These are phyloP conservation scores for Glaciozyma antarctica DNA, from an alignment of 768 basidiomycete species.

Conservation along the genomic window DNA sequence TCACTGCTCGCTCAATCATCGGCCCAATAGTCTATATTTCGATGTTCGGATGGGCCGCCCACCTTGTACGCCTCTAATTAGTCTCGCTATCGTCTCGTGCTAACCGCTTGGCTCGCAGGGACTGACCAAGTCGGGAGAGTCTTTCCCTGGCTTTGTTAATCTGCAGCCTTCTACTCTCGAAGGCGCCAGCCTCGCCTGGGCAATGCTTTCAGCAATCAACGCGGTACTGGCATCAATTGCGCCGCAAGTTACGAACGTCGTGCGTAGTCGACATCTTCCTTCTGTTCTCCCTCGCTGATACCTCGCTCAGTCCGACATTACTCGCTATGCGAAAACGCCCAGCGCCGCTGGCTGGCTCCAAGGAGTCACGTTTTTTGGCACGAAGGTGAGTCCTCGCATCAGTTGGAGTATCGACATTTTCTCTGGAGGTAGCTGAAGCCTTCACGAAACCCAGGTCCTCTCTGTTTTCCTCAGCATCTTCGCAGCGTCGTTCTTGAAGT, in stretches of 20 bases:
- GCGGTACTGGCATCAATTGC: background rate
- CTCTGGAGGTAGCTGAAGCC: no score
- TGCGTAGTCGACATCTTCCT: no score
- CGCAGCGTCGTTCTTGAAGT: background rate
- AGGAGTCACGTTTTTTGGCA: background rate
- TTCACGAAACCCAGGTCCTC: background rate
- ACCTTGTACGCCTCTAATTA: background rate
- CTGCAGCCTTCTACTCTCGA: background rate
- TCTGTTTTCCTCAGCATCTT: background rate
- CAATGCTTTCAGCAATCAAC: background rate
- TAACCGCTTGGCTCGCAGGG: background rate
- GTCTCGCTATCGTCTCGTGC: no score
- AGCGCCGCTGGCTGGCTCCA: background rate
- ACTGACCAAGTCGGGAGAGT: background rate
- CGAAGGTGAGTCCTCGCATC: background rate
- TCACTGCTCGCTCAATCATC: background rate
- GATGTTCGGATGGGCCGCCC: background rate
- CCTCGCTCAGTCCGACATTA: background rate
- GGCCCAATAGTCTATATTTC: background rate
- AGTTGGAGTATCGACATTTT: no score
- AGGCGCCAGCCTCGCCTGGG: background rate
- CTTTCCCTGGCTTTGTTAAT: background rate
- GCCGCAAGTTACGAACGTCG: background rate
- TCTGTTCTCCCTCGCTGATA: no score
- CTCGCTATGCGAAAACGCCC: background rate